phyloP scores from a whole-genome alignment of 495 filamentous ascomycete species.

The Tuber calosporum region DNA sequence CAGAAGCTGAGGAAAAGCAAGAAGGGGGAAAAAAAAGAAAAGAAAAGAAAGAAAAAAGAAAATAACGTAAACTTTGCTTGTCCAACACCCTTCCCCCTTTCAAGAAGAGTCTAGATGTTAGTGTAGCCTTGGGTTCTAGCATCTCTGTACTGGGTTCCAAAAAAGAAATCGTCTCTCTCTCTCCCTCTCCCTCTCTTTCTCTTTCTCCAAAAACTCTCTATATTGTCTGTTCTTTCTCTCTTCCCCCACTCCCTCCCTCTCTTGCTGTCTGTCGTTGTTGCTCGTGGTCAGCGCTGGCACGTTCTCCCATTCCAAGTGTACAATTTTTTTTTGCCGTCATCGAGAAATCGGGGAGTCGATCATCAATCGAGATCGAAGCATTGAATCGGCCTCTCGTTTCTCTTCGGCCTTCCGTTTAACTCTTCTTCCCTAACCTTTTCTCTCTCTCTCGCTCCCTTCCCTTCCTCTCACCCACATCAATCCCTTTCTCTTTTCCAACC shows the following conservation, averaged over 20 bases:
- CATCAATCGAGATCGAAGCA: slow-evolving; percentile 38
- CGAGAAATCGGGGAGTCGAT: slow-evolving; percentile 31
- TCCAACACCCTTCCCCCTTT: slow-evolving; percentile 2
- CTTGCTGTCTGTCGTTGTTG: slow-evolving; percentile 10
- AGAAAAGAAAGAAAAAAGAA: background rate
- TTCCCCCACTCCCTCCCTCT: slow-evolving; percentile 1
- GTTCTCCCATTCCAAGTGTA: slow-evolving; percentile 19
- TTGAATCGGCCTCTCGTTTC: slow-evolving; percentile 32
- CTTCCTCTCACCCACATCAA: slow-evolving; percentile 1
- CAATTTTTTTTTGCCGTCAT: slow-evolving; percentile 23
- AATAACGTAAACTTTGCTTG: background rate
- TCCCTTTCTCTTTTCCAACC: slow-evolving; percentile 2
- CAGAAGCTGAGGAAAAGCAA: slow-evolving; percentile 5
- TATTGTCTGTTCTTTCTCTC: background rate
- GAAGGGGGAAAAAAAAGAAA: background rate
- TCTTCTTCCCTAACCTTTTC: slow-evolving; percentile 11
- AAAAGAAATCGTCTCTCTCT: slow-evolving; percentile 3
- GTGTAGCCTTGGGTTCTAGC: slow-evolving; percentile 1
- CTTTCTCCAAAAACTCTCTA: background rate
- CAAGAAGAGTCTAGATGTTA: slow-evolving; percentile 1
- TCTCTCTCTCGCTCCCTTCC: slow-evolving; percentile 7
- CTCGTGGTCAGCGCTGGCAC: slow-evolving; percentile 17
- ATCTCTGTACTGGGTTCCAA: slow-evolving; percentile 10
- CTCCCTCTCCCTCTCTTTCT: slow-evolving; percentile 8
- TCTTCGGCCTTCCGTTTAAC: slow-evolving; percentile 30